Percentiles rank a stretch among this genome's conserved stretches.
phyloP scores from a whole-genome alignment of 306 rosid genomes.

The Cicer yamashitae region DNA sequence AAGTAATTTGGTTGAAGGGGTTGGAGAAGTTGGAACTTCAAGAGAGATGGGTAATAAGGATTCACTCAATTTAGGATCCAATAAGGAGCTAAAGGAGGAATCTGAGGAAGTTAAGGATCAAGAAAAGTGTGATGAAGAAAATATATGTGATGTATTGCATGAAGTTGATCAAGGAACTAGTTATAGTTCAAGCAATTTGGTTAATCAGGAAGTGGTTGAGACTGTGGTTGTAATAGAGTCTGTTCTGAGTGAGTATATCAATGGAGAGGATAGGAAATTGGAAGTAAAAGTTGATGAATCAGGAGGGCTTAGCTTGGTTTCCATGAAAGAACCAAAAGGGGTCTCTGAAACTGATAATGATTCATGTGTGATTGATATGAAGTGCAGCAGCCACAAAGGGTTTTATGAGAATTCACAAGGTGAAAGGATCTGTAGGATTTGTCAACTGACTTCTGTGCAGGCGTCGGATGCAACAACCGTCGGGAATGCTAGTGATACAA shows the following conservation, averaged over 20 bases:
- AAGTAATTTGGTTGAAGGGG: slow-evolving; percentile 50
- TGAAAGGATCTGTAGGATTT: slow-evolving; percentile 90
- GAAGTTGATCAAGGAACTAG: slow-evolving; percentile 54
- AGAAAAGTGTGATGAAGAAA: slow-evolving; percentile 38
- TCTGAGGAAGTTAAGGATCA: slow-evolving; percentile 31
- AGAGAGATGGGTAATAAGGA: slow-evolving; percentile 41
- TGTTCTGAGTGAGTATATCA: slow-evolving; percentile 48
- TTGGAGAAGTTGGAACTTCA: slow-evolving; percentile 47
- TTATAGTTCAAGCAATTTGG: slow-evolving; percentile 51
- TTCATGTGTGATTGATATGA: slow-evolving; percentile 65
- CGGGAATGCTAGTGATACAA: slow-evolving; percentile 41
- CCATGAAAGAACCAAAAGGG: slow-evolving; percentile 48
- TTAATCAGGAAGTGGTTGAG: slow-evolving; percentile 53
- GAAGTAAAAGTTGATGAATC: slow-evolving; percentile 50
- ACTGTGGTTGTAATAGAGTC: slow-evolving; percentile 58
- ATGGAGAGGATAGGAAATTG: slow-evolving; percentile 49
- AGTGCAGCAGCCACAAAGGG: slow-evolving; percentile 54
- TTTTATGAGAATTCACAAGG: slow-evolving; percentile 58
- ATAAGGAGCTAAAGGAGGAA: slow-evolving; percentile 43
- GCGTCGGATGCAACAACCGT: slow-evolving; percentile 55
- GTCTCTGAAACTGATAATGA: slow-evolving; percentile 55
- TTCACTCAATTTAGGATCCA: slow-evolving; percentile 35
- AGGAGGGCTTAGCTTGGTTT: slow-evolving; percentile 55
- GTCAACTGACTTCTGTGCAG: slow-evolving; percentile 73
- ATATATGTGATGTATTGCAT: slow-evolving; percentile 40